These are phyloP conservation scores for Zymoseptoria tritici DNA, from an alignment of 2,329 filamentous ascomycete species.

Conservation along the genomic window DNA sequence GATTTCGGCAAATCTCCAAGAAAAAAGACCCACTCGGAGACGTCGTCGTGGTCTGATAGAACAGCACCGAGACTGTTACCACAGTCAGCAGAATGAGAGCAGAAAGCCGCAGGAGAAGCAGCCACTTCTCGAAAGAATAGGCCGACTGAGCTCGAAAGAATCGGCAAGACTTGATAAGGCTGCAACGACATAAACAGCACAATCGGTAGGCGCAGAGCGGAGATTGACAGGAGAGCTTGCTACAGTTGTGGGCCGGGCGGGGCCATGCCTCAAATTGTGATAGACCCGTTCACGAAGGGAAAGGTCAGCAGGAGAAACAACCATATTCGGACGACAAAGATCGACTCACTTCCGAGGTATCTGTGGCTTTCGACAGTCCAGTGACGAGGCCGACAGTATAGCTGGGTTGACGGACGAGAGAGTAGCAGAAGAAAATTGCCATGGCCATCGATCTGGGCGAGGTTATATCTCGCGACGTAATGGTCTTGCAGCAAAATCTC, in stretches of 20 bases:
- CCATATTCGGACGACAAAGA: not conserved
- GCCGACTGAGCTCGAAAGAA: not conserved
- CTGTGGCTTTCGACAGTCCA: no score
- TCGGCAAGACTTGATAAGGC: not conserved
- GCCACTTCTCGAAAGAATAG: not conserved
- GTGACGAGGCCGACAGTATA: no score
- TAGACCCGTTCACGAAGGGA: not conserved
- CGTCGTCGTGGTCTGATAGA: not conserved
- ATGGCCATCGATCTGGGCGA: no score
- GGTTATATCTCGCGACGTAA: no score
- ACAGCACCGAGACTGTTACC: not conserved
- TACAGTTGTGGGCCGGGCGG: not conserved
- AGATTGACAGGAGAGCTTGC: no score
- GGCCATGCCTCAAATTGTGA: not conserved
- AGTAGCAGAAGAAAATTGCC: no score
- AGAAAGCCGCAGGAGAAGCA: not conserved
- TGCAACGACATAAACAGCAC: no score
- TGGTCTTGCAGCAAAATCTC: no score
- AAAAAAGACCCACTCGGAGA: no score
- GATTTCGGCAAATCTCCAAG: no score
- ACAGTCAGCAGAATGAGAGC: not conserved
- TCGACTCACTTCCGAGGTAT: not conserved
- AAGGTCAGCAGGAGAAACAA: not conserved
- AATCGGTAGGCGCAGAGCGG: no score
- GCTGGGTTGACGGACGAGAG: no score